These are phyloP conservation scores for Monosporozyma servazzii DNA, from an alignment of 805 yeast genomes.

Conservation along the genomic window DNA sequence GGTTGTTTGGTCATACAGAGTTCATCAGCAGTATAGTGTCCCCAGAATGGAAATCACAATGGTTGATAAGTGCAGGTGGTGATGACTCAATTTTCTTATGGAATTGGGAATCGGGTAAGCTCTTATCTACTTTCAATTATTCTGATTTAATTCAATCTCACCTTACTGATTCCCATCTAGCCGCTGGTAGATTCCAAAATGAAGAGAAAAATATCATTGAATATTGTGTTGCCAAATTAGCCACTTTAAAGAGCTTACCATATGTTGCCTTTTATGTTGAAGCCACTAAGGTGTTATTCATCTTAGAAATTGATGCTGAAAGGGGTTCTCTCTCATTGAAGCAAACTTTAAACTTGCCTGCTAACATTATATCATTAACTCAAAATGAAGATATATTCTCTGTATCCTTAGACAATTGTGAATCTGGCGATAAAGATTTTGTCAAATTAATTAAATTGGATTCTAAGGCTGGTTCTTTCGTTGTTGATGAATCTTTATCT, in stretches of 20 bases:
- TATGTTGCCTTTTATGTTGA: slow-evolving; percentile 41
- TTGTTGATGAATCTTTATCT: slow-evolving; percentile 14
- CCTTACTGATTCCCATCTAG: slow-evolving; percentile 48
- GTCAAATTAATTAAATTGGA: slow-evolving; percentile 18
- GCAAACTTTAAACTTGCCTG: slow-evolving; percentile 26
- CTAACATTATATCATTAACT: slow-evolving; percentile 27
- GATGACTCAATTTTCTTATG: slow-evolving; percentile 66
- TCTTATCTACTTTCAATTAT: slow-evolving; percentile 43
- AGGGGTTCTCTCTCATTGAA: slow-evolving; percentile 18
- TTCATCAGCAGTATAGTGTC: slow-evolving; percentile 62
- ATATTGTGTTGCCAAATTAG: slow-evolving; percentile 40
- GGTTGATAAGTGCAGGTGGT: slow-evolving; percentile 84
- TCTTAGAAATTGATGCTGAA: slow-evolving; percentile 19
- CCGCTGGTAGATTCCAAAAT: slow-evolving; percentile 56
- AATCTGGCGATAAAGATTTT: slow-evolving; percentile 10
- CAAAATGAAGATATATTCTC: slow-evolving; percentile 27
- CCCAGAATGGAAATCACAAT: slow-evolving; percentile 39
- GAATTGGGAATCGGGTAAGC: slow-evolving; percentile 60
- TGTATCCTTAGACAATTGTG: slow-evolving; percentile 29
- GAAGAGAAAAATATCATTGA: slow-evolving; percentile 41
- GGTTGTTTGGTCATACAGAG: slow-evolving; percentile 80
- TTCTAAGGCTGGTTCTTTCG: slow-evolving; percentile 12
- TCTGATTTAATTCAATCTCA: slow-evolving; percentile 34
- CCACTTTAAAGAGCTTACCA: slow-evolving; percentile 28
- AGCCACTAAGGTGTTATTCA: slow-evolving; percentile 38